Evolutionary conservation across 179 eudicot species (phyloP).

Genomic region (Silene coronaria): DNA sequence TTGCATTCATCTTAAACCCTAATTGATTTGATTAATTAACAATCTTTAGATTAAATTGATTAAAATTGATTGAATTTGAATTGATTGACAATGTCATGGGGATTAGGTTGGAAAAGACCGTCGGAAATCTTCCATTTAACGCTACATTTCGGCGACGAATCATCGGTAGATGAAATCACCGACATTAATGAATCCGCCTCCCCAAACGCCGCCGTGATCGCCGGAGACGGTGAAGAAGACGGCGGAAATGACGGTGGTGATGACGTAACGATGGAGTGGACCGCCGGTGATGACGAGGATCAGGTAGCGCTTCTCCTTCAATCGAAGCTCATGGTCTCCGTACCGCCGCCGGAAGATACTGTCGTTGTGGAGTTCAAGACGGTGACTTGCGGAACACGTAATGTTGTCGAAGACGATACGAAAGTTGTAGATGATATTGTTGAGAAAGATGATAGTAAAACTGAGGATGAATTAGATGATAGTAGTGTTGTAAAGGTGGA

Average conservation of each 20-base stretch:
- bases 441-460: conserved; percentile 17
- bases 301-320: conserved; percentile 72
- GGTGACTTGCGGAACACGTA: background rate
- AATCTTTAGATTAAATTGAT: background rate
- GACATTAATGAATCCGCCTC: conserved; percentile 4
- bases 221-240: background rate
- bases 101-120: conserved; percentile 88
- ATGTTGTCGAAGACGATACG: background rate
- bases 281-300: conserved; percentile 93
- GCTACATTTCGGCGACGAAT: conserved; percentile 60
- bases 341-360: conserved; percentile 77
- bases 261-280: conserved; percentile 53
- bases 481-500: conserved; percentile 36
- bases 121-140: conserved; percentile 71
- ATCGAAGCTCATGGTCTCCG: conserved; percentile 80
- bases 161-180: background rate
- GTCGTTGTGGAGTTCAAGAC: conserved; percentile 48
- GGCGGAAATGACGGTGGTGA: background rate
- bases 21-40: background rate
- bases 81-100: conserved; percentile 79
- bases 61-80: background rate
- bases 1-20: background rate
- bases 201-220: background rate
- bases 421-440: background rate
- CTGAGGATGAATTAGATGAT: background rate